Conservation (phyloP, 495 filamentous ascomycete genomes). For the Xylaria bambusicola region DNA sequence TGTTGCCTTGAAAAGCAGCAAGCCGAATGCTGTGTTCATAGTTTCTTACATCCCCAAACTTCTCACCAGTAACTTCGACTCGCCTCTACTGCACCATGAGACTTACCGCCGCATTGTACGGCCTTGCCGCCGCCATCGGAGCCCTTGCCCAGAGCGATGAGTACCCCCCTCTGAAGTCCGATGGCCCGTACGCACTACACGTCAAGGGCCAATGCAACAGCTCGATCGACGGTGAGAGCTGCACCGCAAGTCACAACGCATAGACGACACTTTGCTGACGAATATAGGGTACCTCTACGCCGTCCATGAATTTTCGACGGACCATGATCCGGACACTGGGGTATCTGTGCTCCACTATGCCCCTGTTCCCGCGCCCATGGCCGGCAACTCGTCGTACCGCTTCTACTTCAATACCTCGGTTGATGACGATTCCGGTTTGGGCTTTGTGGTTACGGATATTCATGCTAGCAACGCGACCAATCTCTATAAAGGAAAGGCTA, state of each 20-base stretch:
- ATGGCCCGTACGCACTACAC: conserved; percentile 11
- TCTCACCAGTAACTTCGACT: conserved; percentile 2
- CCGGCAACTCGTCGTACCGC: conserved; percentile 11
- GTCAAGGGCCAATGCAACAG: conserved; percentile 14
- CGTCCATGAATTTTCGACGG: conserved; percentile 8
- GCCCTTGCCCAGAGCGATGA: conserved; percentile 12
- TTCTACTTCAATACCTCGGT: conserved; percentile 8
- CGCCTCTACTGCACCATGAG: conserved; percentile 5
- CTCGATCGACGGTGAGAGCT: conserved; percentile 16
- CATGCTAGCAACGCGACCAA: background rate
- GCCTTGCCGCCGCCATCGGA: conserved; percentile 9
- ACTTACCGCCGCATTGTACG: conserved; percentile 5
- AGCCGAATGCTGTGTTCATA: conserved; percentile 6
- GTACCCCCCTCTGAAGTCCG: conserved; percentile 6
- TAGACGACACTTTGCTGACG: conserved; percentile 4
- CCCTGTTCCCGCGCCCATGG: conserved; percentile 1
- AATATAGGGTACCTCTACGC: conserved; percentile 13
- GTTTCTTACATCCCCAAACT: conserved; percentile 9
- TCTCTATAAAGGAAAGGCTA: conserved; percentile 6
- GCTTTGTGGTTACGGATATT: conserved; percentile 15
- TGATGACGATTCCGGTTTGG: background rate
- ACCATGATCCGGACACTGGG: background rate
- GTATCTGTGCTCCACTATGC: conserved; percentile 12
- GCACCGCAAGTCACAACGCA: background rate
- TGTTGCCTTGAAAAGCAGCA: conserved; percentile 7